Evolutionary conservation across 345 rosid species (phyloP), one percentile per base, ranked within the genome.

Genomic region (Geranium brycei): DNA sequence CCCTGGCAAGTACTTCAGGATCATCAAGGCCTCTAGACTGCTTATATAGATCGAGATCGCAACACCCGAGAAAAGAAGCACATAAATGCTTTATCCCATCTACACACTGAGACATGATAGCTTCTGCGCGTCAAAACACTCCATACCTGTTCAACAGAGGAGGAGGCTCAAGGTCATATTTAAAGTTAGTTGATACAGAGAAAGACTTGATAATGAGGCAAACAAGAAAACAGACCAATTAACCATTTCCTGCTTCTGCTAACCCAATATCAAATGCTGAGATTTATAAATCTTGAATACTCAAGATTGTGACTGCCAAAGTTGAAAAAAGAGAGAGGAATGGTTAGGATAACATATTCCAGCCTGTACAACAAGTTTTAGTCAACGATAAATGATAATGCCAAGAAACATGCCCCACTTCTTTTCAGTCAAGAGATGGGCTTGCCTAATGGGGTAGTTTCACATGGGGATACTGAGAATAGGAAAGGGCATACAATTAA

Each of bases 1-100:
- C 98, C 81, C 97, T 84, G 0, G 98, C 95, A 66, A 92, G 97
- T 66, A 83, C 67, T 75, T 90, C 99, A 58, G 97, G 97, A 74
- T 93, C 97, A 32, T 81, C 87, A 64, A 85, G 96, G 69, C 99
- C 96, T 68, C 87, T 82, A 53, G 96, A 62, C 63, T 77, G 87
- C 61, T 82, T 35, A 35, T 35, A 35, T 35, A 35, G 67, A 76
- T 87, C 97, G 71, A 88, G 79, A 80, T 86, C 97, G 69, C 88
- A 93, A 69, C 95, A 93, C 73, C 71, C 80, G 69, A 87, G 68
- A 18, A 93, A 57, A 77, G 86, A 83, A 72, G 86, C 66, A 79
- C 78, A 75, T 57, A 78, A 62, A 64, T 79, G 85, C 83, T 77
- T 78, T 66, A 90, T 17, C 61, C 95, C 86, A 73, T 82, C 90